A percentile compares a stretch with the other conserved stretches of the same genome.
Evolutionary conservation across 1,284 basidiomycete genomes (phyloP).

Genomic region (Erythrobasidium hasegawianum): DNA sequence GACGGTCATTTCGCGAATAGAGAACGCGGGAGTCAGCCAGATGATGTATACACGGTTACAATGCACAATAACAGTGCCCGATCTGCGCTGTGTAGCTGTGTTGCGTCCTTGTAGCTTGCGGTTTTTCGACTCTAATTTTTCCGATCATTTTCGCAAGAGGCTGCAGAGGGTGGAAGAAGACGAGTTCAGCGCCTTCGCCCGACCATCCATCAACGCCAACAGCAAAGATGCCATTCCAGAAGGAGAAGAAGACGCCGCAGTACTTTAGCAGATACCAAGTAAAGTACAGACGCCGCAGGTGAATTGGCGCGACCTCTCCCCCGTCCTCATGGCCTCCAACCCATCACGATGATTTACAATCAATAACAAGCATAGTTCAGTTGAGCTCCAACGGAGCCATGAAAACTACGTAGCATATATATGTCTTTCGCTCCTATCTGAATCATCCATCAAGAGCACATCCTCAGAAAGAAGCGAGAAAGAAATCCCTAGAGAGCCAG

Average conservation of each 20-base stretch:
- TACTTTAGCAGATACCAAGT: constrained; percentile 91
- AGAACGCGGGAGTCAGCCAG: too few relatives aligned
- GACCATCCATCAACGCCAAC: constrained; percentile 17
- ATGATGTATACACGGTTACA: too few relatives aligned
- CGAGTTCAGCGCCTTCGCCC: too few relatives aligned
- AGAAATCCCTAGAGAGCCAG: too few relatives aligned
- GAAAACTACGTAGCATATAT: constrained; percentile 7
- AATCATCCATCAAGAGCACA: constrained; percentile 7
- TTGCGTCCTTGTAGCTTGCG: too few relatives aligned
- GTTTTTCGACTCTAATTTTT: too few relatives aligned
- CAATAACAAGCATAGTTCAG: constrained; percentile 37
- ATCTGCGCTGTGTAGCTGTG: too few relatives aligned
- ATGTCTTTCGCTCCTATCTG: constrained; percentile 41
- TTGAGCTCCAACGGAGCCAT: constrained; percentile 17
- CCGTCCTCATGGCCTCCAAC: neutral
- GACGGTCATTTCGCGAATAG: too few relatives aligned
- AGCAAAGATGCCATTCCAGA: constrained; percentile 55
- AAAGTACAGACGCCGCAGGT: constrained; percentile 60
- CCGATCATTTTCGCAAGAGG: too few relatives aligned
- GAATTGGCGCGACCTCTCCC: neutral
- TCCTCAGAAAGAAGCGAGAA: too few relatives aligned
- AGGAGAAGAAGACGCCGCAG: constrained; percentile 54
- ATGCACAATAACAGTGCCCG: too few relatives aligned
- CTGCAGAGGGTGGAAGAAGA: too few relatives aligned
- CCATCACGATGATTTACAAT: constrained; percentile 18